Base-by-base conservation (phyloP, 352 stramenopile genomes). In the Phytophthora cactorum region DNA sequence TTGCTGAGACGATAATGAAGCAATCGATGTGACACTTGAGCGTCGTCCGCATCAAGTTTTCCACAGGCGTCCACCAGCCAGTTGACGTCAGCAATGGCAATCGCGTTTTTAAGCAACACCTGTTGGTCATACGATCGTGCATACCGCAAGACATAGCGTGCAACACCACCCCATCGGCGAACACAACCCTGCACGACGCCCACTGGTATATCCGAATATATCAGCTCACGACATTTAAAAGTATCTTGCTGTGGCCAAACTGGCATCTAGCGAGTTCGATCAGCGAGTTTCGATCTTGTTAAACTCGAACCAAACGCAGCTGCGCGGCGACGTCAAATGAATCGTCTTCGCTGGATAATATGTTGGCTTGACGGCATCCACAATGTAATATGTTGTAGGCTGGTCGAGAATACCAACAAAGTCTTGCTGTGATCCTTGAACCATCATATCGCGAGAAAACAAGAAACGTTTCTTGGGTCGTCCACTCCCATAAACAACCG, bases 401-500 rank as follows among this genome's bases (percentile, higher is more conserved):
- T 59, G 15, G 10, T 72, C 25, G 25, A 78, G 61, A 72, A 72
- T 78, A 27, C 22, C 17, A 44, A 60, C 44, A 68, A 78, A 75
- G 28, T 75, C 65, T 28, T 65, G 5, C 46, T 31, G 11, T 54
- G 52, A 75, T 22, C 66, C 61, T 66, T 72, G 15, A 61, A 57
- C 52, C 25, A 74, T 54, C n/a, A 34, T 45, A 55, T 65, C 27
- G 31, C 8, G 2, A 44, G 50, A 56, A n/a, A 44, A 51, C 22
- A 51, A 51, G 22, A 56, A 11, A 32, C 29, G 50, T 10, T 44
- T 31, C 11, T 32, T 29, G 59, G 14, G 67, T 58, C 5, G 65
- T n/a, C 6, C 28, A 22, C 46, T 75, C n/a, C n/a, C 55, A 50
- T 78, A 78, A 28, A 75, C 71, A 27, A 75, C 61, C 45, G 71